Evolutionary conservation across 257 asterid species (phyloP).

Genomic region (Coffea eugenioides): DNA sequence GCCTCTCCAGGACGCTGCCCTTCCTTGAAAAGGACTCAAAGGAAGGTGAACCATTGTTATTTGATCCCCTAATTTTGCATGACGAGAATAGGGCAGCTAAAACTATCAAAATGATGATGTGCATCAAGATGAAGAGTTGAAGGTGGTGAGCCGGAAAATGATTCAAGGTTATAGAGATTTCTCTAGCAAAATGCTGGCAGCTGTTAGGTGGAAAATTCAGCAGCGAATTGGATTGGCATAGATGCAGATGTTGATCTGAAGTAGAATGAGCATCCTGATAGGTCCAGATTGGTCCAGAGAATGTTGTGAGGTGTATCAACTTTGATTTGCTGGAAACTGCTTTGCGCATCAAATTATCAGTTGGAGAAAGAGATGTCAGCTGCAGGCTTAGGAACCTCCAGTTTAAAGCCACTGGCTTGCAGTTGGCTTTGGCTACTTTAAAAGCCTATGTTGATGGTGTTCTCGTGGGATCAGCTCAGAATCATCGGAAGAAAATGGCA

Average conservation of each 20-base stretch:
- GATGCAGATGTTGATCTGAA: conserved; percentile 71
- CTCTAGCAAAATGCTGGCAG: conserved; percentile 96
- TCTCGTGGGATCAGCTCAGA: conserved; percentile 83
- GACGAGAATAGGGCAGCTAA: conserved; percentile 27
- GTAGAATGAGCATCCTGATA: conserved; percentile 48
- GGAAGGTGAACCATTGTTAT: conserved; percentile 54
- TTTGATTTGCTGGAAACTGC: conserved; percentile 71
- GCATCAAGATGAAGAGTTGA: conserved; percentile 78
- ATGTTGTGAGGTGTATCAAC: conserved; percentile 65
- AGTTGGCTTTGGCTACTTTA: conserved; percentile 84
- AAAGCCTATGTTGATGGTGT: conserved; percentile 89
- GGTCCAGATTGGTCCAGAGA: conserved; percentile 60
- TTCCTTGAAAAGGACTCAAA: conserved; percentile 83
- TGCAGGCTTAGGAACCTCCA: conserved; percentile 88
- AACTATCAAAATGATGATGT: conserved; percentile 34
- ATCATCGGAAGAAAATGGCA: conserved; percentile 67
- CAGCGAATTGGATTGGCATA: conserved; percentile 90
- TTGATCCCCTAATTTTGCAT: conserved; percentile 39
- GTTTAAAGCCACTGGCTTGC: conserved; percentile 92
- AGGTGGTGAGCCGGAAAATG: conserved; percentile 94
- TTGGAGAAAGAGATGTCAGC: conserved; percentile 94
- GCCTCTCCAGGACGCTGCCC: conserved; percentile 93
- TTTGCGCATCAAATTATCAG: conserved; percentile 57
- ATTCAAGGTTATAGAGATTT: conserved; percentile 89
- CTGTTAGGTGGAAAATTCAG: conserved; percentile 85